Conservation (phyloP, 306 rosid genomes). For the Prunus mume region DNA sequence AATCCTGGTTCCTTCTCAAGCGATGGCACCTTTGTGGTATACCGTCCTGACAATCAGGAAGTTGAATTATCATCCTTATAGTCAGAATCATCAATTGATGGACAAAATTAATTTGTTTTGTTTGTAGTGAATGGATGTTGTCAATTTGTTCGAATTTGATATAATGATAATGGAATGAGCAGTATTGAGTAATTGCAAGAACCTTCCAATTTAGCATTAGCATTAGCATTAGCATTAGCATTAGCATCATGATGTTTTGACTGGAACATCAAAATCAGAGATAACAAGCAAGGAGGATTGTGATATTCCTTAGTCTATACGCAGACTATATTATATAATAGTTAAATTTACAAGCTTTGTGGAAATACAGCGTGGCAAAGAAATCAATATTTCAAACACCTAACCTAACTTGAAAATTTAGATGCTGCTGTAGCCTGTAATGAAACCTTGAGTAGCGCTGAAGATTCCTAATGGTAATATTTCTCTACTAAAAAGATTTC, state of each 20-base stretch:
- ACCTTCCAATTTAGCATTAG: conserved; percentile 25
- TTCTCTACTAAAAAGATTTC: background rate
- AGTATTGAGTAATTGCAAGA: conserved; percentile 20
- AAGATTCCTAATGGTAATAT: conserved; percentile 28
- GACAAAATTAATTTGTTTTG: background rate
- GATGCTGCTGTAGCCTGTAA: background rate
- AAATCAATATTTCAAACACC: conserved; percentile 14
- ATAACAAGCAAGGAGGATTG: conserved; percentile 5
- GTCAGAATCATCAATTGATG: conserved; percentile 18
- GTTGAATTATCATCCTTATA: conserved; percentile 83
- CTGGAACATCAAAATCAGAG: conserved; percentile 27
- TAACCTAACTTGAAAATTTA: conserved; percentile 15
- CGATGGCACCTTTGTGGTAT: conserved; percentile 76
- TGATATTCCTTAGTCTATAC: conserved; percentile 21
- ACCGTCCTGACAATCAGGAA: conserved; percentile 82
- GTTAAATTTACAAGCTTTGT: conserved; percentile 28
- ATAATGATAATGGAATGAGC: conserved; percentile 14
- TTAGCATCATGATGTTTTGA: conserved; percentile 39
- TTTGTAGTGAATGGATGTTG: conserved; percentile 1
- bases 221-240: background rate
- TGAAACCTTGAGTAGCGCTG: conserved; percentile 30
- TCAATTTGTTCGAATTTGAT: background rate
- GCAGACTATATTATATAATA: background rate
- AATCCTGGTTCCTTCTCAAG: conserved; percentile 87
- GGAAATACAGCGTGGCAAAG: conserved; percentile 39